Evolutionary conservation across 2,329 filamentous ascomycete genomes (phyloP).

Genomic region (Septoria petroselini): DNA sequence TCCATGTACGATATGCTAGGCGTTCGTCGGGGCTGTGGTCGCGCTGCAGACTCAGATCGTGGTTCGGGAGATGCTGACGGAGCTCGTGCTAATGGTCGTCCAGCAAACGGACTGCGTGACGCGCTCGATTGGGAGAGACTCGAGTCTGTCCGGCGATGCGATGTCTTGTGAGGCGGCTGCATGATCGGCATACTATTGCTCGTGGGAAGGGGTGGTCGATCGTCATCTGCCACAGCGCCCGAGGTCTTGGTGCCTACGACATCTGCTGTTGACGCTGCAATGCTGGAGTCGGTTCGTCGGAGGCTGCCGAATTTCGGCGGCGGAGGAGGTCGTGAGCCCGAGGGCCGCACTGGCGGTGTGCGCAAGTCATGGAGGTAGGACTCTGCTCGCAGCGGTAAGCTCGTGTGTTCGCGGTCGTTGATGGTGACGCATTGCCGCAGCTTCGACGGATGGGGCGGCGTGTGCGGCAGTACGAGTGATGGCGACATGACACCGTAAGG

Average conservation of each 20-base stretch:
- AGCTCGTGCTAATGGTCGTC: conserved; percentile 34
- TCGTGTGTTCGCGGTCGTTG: conserved; percentile 16
- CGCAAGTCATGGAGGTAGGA: conserved; percentile 69
- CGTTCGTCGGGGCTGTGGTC: conserved; percentile 39
- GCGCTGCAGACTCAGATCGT: conserved; percentile 47
- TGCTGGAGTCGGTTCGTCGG: conserved; percentile 31
- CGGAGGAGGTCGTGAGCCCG: conserved; percentile 66
- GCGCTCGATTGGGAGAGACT: conserved; percentile 14
- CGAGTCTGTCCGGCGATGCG: conserved; percentile 27
- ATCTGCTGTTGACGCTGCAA: conserved; percentile 6
- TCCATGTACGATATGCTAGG: conserved; percentile 69
- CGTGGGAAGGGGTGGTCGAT: conserved; percentile 35
- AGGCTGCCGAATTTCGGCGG: conserved; percentile 43
- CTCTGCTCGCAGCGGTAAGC: conserved; percentile 47
- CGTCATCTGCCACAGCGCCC: conserved; percentile 13
- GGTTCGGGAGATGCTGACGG: conserved; percentile 36
- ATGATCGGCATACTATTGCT: conserved; percentile 35
- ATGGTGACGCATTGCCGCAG: conserved; percentile 25
- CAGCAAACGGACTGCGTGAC: conserved; percentile 31
- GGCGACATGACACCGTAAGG: conserved; percentile 3
- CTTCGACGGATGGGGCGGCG: conserved; percentile 25
- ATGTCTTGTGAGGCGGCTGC: conserved; percentile 26
- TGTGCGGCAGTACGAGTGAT: conserved; percentile 25
- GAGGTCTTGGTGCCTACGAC: conserved; percentile 11
- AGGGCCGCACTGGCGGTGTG: conserved; percentile 64